phyloP scores from a whole-genome alignment of 139 green algal genomes.

The Desmodesmus armatus region DNA sequence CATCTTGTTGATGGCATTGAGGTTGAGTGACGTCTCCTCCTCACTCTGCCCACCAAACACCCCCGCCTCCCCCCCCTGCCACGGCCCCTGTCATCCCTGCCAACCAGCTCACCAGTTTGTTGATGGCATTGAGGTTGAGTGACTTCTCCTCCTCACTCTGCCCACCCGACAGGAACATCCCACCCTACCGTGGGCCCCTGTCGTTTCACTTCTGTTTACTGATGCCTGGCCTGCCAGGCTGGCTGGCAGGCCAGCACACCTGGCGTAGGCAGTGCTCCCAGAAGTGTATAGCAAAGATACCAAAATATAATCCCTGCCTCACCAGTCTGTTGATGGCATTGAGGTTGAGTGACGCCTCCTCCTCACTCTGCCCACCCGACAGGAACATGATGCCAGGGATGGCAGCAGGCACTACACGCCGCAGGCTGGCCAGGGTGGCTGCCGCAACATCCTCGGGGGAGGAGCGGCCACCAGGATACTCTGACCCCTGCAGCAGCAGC shows the following conservation, averaged over 20 bases:
- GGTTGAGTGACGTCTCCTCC: slow-evolving; percentile 82
- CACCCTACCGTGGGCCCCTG: neutral
- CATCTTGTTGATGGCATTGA: slow-evolving; percentile 81
- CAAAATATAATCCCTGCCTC: neutral
- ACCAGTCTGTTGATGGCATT: slow-evolving; percentile 78
- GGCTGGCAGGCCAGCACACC: neutral
- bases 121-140: slow-evolving; percentile 68
- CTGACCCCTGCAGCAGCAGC: slow-evolving; percentile 50
- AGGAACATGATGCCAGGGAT: slow-evolving; percentile 97
- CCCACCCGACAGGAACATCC: neutral
- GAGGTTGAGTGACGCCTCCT: slow-evolving; percentile 84
- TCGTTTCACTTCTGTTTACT: neutral
- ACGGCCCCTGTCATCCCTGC: too few species aligned
- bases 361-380: slow-evolving; percentile 90
- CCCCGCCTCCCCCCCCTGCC: too few species aligned
- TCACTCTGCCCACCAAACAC: slow-evolving; percentile 94
- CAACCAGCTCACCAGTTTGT: slow-evolving; percentile 64
- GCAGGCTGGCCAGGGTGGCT: slow-evolving; percentile 75
- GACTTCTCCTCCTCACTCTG: neutral
- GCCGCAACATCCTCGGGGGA: slow-evolving; percentile 71
- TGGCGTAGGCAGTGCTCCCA: neutral
- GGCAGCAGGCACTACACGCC: slow-evolving; percentile 81
- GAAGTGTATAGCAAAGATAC: neutral
- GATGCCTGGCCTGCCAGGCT: neutral
- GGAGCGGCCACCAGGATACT: slow-evolving; percentile 43